Evolutionary conservation across 768 basidiomycete genomes (phyloP).

Genomic region (Trametes punicea): DNA sequence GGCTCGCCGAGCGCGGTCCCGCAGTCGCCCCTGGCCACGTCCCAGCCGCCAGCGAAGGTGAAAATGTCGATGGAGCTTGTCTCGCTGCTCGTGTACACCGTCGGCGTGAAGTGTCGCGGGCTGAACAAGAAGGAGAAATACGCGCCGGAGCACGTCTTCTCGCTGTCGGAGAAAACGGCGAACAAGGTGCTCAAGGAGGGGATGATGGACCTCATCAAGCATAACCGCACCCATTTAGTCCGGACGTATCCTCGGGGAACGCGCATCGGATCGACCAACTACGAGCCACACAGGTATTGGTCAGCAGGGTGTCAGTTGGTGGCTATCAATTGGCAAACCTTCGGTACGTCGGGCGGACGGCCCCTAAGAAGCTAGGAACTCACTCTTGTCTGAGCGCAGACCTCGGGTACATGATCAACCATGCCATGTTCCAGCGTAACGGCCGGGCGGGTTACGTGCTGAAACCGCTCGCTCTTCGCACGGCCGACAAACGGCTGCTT

Average conservation of each 20-base stretch:
- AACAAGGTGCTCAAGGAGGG: slow-evolving; percentile 70
- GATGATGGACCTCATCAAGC: slow-evolving; percentile 75
- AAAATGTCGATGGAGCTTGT: slow-evolving; percentile 77
- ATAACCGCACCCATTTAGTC: slow-evolving; percentile 79
- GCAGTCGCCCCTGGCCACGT: not conserved
- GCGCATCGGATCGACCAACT: slow-evolving; percentile 82
- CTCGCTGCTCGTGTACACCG: slow-evolving; percentile 84
- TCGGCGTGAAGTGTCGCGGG: slow-evolving; percentile 92
- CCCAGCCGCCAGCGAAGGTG: slow-evolving; percentile 35
- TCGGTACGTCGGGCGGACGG: slow-evolving; percentile 55
- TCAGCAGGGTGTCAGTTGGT: slow-evolving; percentile 84
- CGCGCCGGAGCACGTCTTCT: slow-evolving; percentile 86
- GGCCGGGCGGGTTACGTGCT: slow-evolving; percentile 87
- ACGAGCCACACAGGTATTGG: slow-evolving; percentile 88
- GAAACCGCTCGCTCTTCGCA: slow-evolving; percentile 76
- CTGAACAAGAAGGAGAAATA: slow-evolving; percentile 86
- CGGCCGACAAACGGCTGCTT: slow-evolving; percentile 58
- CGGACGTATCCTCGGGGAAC: slow-evolving; percentile 85
- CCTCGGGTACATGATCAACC: slow-evolving; percentile 87
- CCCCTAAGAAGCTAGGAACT: not conserved
- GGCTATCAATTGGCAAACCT: slow-evolving; percentile 97
- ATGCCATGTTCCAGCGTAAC: slow-evolving; percentile 93
- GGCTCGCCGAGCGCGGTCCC: slow-evolving; percentile 4
- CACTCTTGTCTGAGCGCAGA: slow-evolving; percentile 42
- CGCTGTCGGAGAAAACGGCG: slow-evolving; percentile 80